Evolutionary conservation across 73 alveolate genomes (phyloP).

Genomic region (Paramecium sonneborni): DNA sequence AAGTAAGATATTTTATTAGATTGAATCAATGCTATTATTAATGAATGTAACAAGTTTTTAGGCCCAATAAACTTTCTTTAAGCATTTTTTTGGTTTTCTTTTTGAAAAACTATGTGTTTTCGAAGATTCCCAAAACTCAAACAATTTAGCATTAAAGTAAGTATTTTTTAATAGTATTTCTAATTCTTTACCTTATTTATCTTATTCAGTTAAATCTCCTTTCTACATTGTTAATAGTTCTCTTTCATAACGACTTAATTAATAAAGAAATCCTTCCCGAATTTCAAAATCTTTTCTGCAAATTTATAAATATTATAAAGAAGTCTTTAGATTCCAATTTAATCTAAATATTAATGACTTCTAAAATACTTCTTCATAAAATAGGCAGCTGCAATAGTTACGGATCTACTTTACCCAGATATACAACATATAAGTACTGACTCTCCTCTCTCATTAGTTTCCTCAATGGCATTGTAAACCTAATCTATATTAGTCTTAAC

Average conservation of each 20-base stretch:
- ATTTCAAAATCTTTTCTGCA: constrained; percentile 46
- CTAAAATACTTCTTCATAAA: constrained; percentile 37
- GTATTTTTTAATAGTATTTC: constrained; percentile 22
- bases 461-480: not conserved
- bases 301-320: not conserved
- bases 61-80: not conserved
- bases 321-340: not conserved
- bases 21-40: not conserved
- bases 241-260: not conserved
- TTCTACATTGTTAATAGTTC: not conserved
- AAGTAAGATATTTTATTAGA: not conserved
- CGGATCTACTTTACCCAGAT: constrained; percentile 26
- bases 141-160: not conserved
- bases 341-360: not conserved
- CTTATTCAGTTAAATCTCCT: not conserved
- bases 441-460: constrained; percentile 1
- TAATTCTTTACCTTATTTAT: not conserved
- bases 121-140: not conserved
- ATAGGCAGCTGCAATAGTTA: constrained; percentile 24
- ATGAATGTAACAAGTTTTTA: not conserved
- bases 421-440: not conserved
- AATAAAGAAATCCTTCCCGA: not conserved
- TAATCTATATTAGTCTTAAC: not conserved
- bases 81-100: not conserved
- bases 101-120: not conserved